Evolutionary conservation across 73 alveolate genomes (phyloP).

Genomic region (Symbiodinium natans): DNA sequence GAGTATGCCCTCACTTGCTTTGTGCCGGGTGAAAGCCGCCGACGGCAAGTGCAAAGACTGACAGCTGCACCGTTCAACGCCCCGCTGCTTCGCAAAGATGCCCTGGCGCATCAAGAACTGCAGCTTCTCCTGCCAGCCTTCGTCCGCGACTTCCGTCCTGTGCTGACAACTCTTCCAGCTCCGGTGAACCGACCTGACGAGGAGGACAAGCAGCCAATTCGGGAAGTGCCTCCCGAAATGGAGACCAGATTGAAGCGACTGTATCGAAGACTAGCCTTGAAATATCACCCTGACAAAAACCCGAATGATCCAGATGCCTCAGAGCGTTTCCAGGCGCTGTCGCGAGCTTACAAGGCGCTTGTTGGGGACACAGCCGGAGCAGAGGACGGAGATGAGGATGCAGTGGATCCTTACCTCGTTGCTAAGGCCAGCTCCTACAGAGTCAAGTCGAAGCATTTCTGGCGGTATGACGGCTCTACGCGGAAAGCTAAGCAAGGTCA

Average conservation of each 20-base stretch:
- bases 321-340: constrained; percentile 59
- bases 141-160: constrained; percentile 73
- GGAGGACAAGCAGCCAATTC: background rate
- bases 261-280: constrained; percentile 76
- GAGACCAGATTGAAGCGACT: constrained; percentile 69
- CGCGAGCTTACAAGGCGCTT: constrained; percentile 84
- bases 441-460: constrained; percentile 56
- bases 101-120: constrained; percentile 81
- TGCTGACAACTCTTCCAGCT: constrained; percentile 64
- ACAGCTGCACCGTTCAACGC: constrained; percentile 89
- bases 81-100: constrained; percentile 71
- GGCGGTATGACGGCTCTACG: constrained; percentile 28
- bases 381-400: constrained; percentile 84
- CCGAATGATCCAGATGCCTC: constrained; percentile 81
- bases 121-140: constrained; percentile 52
- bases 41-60: constrained; percentile 53
- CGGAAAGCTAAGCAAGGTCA: background rate
- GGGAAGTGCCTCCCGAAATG: constrained; percentile 81
- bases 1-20: constrained; percentile 76
- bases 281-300: constrained; percentile 88
- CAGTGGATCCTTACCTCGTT: constrained; percentile 56
- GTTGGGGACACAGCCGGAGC: constrained; percentile 90
- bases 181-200: background rate
- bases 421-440: constrained; percentile 71
- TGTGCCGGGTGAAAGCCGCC: constrained; percentile 88